Percentiles rank a stretch among this genome's conserved stretches.
Evolutionary conservation across 768 basidiomycete genomes (phyloP).

Genomic region (Podaxis sp.): DNA sequence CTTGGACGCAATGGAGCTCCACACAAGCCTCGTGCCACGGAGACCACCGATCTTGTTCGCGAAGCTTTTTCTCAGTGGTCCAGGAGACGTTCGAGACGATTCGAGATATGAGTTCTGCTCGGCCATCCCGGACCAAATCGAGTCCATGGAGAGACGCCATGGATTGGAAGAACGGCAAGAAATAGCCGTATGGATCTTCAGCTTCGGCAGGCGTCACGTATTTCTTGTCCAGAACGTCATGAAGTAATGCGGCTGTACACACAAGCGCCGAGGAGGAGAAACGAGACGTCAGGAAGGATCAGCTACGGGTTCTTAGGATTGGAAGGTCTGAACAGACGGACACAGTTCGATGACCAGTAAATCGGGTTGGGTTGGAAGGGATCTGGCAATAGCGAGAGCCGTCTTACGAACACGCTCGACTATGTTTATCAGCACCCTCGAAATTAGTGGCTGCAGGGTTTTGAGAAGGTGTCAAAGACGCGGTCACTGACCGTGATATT

Average conservation of each 20-base stretch:
- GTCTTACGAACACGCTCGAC: slow-evolving; percentile 82
- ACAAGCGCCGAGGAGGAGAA: slow-evolving; percentile 12
- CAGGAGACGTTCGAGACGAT: slow-evolving; percentile 83
- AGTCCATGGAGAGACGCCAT: slow-evolving; percentile 41
- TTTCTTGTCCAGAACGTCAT: slow-evolving; percentile 87
- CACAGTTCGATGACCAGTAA: slow-evolving; percentile 75
- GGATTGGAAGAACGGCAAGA: slow-evolving; percentile 61
- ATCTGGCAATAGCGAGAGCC: slow-evolving; percentile 64
- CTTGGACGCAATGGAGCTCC: slow-evolving; percentile 82
- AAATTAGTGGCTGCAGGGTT: slow-evolving; percentile 6
- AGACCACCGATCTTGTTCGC: slow-evolving; percentile 51
- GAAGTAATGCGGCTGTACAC: slow-evolving; percentile 70
- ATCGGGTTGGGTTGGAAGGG: slow-evolving; percentile 52
- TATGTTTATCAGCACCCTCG: slow-evolving; percentile 26
- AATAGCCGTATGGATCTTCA: slow-evolving; percentile 61
- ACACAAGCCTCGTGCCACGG: slow-evolving; percentile 69
- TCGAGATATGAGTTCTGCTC: slow-evolving; percentile 50
- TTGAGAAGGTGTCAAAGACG: background rate
- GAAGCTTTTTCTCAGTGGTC: slow-evolving; percentile 75
- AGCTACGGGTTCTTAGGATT: background rate
- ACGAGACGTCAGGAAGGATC: background rate
- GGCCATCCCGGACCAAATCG: slow-evolving; percentile 59
- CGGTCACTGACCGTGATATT: slow-evolving; percentile 60
- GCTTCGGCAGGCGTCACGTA: slow-evolving; percentile 60
- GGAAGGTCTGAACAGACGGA: slow-evolving; percentile 17